Conservation (phyloP, 768 basidiomycete species). For the Leucosporidium scottii region DNA sequence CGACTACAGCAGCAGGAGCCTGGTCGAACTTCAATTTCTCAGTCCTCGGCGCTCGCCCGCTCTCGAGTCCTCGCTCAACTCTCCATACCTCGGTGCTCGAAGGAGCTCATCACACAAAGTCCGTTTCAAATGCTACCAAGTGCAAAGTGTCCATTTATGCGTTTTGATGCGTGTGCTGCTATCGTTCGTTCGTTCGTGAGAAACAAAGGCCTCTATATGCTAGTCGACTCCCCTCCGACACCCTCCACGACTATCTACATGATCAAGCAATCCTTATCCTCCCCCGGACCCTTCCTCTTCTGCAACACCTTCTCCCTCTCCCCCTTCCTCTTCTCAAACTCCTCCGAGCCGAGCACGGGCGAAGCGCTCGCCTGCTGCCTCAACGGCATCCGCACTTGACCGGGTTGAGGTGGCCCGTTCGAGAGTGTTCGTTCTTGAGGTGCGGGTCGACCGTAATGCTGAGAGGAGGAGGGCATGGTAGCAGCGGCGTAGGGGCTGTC, state of each 20-base stretch:
- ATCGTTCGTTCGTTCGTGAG: too few species aligned
- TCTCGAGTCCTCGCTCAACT: too few species aligned
- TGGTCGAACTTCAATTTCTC: too few species aligned
- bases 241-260: slow-evolving; percentile 50
- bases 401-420: slow-evolving; percentile 33
- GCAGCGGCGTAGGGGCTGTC: neutral
- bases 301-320: slow-evolving; percentile 24
- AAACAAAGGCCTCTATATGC: neutral
- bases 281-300: slow-evolving; percentile 43
- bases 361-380: slow-evolving; percentile 13
- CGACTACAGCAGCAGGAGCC: too few species aligned
- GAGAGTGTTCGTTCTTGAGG: neutral
- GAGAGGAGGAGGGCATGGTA: neutral
- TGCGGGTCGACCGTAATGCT: neutral
- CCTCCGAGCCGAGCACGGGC: neutral
- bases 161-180: too few species aligned
- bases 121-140: too few species aligned
- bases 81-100: too few species aligned
- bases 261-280: slow-evolving; percentile 77
- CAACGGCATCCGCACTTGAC: slow-evolving; percentile 44
- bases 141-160: too few species aligned
- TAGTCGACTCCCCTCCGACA: neutral
- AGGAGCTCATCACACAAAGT: too few species aligned
- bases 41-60: too few species aligned
- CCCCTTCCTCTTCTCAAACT: slow-evolving; percentile 4